These are phyloP conservation scores for Phytophthora pisi DNA, from an alignment of 352 stramenopile genomes.

Conservation along the genomic window DNA sequence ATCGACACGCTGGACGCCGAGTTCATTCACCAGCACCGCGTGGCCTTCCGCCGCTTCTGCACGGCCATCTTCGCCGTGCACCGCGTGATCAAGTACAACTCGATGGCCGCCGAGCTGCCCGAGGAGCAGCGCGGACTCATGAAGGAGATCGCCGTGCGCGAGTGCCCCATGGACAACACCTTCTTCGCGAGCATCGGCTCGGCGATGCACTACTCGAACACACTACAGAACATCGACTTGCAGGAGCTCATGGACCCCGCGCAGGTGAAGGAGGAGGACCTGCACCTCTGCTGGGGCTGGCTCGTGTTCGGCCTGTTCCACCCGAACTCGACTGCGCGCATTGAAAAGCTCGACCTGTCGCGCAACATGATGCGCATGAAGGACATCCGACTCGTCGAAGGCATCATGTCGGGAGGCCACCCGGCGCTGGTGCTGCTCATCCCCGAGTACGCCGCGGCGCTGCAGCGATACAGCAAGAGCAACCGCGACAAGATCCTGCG, in stretches of 20 bases:
- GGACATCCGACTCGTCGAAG: constrained; percentile 54
- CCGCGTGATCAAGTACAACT: constrained; percentile 59
- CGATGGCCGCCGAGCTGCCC: constrained; percentile 45
- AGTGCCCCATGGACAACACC: constrained; percentile 56
- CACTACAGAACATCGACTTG: constrained; percentile 54
- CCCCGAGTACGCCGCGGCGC: constrained; percentile 47
- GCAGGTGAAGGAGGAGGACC: constrained; percentile 44
- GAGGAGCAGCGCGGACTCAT: constrained; percentile 49
- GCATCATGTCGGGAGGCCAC: constrained; percentile 58
- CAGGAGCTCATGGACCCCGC: constrained; percentile 53
- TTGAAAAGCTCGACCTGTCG: constrained; percentile 50
- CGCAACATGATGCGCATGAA: constrained; percentile 66
- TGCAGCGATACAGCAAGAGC: constrained; percentile 59
- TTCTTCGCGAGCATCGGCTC: constrained; percentile 59
- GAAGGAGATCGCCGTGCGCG: constrained; percentile 49
- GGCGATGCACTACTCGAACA: constrained; percentile 63
- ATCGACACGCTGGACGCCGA: constrained; percentile 50
- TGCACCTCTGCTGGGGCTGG: constrained; percentile 60
- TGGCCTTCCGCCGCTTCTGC: constrained; percentile 55
- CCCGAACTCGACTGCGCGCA: constrained; percentile 55
- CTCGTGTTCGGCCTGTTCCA: constrained; percentile 61
- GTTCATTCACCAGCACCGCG: constrained; percentile 48
- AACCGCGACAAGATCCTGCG: constrained; percentile 54
- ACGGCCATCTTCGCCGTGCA: constrained; percentile 51
- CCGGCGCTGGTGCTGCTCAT: constrained; percentile 55